Conservation (phyloP, 805 yeast genomes). For the Lachancea mirantina region DNA sequence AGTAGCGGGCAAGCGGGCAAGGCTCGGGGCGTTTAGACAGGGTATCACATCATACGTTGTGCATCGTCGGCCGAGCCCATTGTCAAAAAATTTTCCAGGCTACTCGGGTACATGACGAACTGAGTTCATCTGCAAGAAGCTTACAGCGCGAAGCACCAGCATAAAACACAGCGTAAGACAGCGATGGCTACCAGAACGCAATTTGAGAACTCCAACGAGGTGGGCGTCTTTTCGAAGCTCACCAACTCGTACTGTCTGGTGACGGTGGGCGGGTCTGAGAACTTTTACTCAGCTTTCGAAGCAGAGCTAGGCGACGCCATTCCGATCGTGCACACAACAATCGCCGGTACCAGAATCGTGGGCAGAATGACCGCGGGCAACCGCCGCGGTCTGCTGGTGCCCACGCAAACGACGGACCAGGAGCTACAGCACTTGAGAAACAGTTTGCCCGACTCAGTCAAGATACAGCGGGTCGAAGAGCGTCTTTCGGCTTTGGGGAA, state of each 20-base stretch:
- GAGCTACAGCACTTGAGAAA: conserved; percentile 96
- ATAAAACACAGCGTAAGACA: background rate
- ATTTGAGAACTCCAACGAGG: conserved; percentile 82
- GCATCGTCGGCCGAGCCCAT: too few species aligned
- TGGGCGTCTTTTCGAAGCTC: conserved; percentile 90
- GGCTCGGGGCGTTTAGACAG: too few species aligned
- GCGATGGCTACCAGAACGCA: conserved; percentile 65
- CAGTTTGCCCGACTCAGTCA: conserved; percentile 89
- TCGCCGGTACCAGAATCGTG: conserved; percentile 95
- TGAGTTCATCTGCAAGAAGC: background rate
- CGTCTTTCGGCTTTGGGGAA: conserved; percentile 94
- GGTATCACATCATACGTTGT: too few species aligned
- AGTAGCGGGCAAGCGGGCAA: too few species aligned
- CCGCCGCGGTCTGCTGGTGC: conserved; percentile 94
- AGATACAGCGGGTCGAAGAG: conserved; percentile 97
- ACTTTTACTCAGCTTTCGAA: conserved; percentile 88
- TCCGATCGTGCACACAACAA: conserved; percentile 95
- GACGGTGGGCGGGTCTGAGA: conserved; percentile 92
- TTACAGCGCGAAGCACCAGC: background rate
- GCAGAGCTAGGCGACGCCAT: conserved; percentile 95
- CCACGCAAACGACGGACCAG: conserved; percentile 96
- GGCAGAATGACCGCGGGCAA: conserved; percentile 99
- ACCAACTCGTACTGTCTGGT: conserved; percentile 95
- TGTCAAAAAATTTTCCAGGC: conserved; percentile 5
- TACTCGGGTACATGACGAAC: background rate